A percentile compares a stretch with the other conserved stretches of the same genome.
These are phyloP conservation scores for Fusarium lyarnte DNA, from an alignment of 2,329 filamentous ascomycete genomes.

Conservation along the genomic window DNA sequence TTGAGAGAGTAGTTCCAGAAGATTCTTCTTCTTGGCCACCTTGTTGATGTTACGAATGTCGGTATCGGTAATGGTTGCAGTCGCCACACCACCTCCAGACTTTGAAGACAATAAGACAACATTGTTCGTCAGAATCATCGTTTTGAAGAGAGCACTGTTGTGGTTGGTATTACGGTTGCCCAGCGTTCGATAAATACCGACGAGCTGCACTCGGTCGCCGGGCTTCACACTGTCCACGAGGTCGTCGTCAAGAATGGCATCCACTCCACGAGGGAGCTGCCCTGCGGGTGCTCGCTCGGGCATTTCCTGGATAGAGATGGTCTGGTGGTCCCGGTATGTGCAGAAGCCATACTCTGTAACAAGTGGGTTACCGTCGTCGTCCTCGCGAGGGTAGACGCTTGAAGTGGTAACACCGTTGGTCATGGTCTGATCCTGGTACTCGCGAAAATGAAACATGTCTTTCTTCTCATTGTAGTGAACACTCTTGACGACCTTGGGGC, in stretches of 20 bases:
- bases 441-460: conserved; percentile 85
- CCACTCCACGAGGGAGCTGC: conserved; percentile 92
- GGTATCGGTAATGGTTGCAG: conserved; percentile 91
- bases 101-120: conserved; percentile 95
- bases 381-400: conserved; percentile 93
- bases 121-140: conserved; percentile 92
- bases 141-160: conserved; percentile 94
- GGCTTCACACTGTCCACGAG: conserved; percentile 95
- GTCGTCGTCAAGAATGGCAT: conserved; percentile 96
- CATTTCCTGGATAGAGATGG: conserved; percentile 99
- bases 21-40: conserved; percentile 90
- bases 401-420: conserved; percentile 88
- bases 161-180: conserved; percentile 93
- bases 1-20: conserved; percentile 92
- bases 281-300: conserved; percentile 94
- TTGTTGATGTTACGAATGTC: conserved; percentile 99
- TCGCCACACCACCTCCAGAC: conserved; percentile 91
- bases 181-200: conserved; percentile 94
- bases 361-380: conserved; percentile 90
- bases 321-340: conserved; percentile 96
- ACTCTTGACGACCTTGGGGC: conserved; percentile 97
- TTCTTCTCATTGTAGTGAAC: conserved; percentile 94
- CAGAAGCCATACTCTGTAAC: conserved; percentile 96
- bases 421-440: conserved; percentile 98
- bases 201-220: conserved; percentile 93